These are phyloP conservation scores for Pestalotiopsis sp. DNA, from an alignment of 2,329 filamentous ascomycete species.

Conservation along the genomic window DNA sequence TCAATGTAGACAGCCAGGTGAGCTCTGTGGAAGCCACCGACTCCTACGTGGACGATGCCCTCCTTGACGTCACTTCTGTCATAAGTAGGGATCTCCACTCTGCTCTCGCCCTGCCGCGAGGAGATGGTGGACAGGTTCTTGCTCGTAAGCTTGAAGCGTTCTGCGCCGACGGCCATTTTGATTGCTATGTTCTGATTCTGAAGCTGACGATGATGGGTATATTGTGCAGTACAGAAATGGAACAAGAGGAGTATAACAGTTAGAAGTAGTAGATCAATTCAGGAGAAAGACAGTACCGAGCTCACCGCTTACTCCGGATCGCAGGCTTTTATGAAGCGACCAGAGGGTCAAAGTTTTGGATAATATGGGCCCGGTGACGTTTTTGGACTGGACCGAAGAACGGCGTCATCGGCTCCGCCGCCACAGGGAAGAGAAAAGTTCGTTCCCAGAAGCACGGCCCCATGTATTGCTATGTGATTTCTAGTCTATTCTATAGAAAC, in stretches of 20 bases:
- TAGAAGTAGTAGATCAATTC: not conserved
- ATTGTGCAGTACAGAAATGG: not conserved
- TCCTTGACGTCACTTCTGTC: constrained; percentile 49
- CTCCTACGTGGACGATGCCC: constrained; percentile 56
- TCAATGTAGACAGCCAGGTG: constrained; percentile 56
- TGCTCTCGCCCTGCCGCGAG: constrained; percentile 6
- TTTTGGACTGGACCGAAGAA: constrained; percentile 6
- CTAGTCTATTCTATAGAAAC: not conserved
- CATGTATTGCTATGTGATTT: not conserved
- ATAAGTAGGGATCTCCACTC: constrained; percentile 44
- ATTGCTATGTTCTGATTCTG: not conserved
- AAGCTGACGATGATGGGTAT: not conserved
- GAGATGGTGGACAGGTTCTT: constrained; percentile 39
- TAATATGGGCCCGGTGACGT: constrained; percentile 10
- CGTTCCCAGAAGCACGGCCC: not conserved
- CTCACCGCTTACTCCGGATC: constrained; percentile 2
- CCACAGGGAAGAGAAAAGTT: not conserved
- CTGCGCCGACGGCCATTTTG: constrained; percentile 3
- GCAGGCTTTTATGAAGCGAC: not conserved
- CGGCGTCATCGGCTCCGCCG: constrained; percentile 4
- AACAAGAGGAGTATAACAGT: not conserved
- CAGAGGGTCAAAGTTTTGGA: not conserved
- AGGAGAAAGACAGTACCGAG: not conserved
- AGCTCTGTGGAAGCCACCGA: constrained; percentile 57
- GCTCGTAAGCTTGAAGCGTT: constrained; percentile 40